Conservation (phyloP, 1,139 yeast species). For the Geotrichum bryndzae region DNA sequence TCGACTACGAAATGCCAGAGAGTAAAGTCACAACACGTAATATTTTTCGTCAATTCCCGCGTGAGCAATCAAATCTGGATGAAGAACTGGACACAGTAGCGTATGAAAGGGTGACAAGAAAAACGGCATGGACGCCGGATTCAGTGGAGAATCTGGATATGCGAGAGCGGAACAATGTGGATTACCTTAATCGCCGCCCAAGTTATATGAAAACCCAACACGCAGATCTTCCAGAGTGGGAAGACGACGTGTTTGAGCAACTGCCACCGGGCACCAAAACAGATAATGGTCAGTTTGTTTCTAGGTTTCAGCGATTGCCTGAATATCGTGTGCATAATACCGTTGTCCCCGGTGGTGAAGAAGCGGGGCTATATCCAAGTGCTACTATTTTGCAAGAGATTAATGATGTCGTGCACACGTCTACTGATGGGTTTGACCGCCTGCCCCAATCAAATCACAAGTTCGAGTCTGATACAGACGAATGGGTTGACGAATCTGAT, state of each 20-base stretch:
- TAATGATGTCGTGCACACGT: conserved; percentile 11
- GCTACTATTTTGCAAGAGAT: conserved; percentile 6
- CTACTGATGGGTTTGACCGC: conserved; percentile 1
- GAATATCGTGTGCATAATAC: not conserved
- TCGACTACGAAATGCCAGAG: not conserved
- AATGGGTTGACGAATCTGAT: not conserved
- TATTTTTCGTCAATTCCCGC: not conserved
- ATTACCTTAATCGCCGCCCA: not conserved
- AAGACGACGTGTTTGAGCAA: not conserved
- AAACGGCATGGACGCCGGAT: not conserved
- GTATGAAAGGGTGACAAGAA: too few species aligned
- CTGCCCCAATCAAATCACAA: not conserved
- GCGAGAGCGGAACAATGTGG: not conserved
- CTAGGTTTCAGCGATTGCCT: not conserved
- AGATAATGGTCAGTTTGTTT: conserved; percentile 1
- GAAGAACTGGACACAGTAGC: not conserved
- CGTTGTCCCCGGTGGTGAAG: not conserved
- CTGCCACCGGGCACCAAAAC: not conserved
- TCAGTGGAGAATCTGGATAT: not conserved
- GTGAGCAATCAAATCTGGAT: not conserved
- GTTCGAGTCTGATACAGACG: not conserved
- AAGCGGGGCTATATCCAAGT: conserved; percentile 6
- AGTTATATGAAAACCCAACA: not conserved
- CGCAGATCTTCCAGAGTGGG: not conserved
- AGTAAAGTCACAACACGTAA: not conserved